Evolutionary conservation across 805 yeast species (phyloP), one percentile per base, ranked within the genome.

Genomic region (Cyberlindnera japonica): DNA sequence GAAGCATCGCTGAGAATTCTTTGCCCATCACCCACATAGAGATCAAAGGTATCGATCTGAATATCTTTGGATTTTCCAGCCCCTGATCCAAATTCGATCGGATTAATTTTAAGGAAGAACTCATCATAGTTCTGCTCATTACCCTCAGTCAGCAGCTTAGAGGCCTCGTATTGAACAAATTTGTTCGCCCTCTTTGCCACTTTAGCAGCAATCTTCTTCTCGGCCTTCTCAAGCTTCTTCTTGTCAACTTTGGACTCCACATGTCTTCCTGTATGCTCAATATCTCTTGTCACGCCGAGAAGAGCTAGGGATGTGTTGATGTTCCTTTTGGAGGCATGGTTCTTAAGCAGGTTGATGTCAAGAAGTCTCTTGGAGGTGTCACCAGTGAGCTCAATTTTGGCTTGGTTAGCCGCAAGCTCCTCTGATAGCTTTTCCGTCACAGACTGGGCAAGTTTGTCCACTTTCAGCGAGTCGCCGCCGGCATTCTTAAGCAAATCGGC

Each of bases 31-130:
- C 99, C 98, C 45, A 93, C 97, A 58, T 89, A 89, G 44, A 93
- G 71, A 63, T 93, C 99, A 58, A 93, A 86, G 53, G 81, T 83
- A 40, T 95, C 99, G 48, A 93, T 68, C 62, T 91, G 88, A 63
- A 93, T 87, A 63, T 93, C 98, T 65, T 93, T 93, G n/a, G 95
- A 84, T 65, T 91, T 91, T 47, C 97, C 98, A n/a, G 91, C 89
- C 41, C 81, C 85, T 1, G 79, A 75, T 37, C 91, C 91, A 55
- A 87, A 80, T 41, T 93, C 97, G 53, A 93, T 73, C 4, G 99
- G 99, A 61, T 93, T 93, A 59, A 93, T 93, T 51, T 90, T 85
- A 60, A 93, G 75, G 77, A 85, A 93, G 76, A 91, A 93, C 35
- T 89, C 85, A 63, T 93, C 99, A 62, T 91, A 93, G 62, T 90